Evolutionary conservation across 1,139 yeast genomes (phyloP).

Genomic region (Eremothecium cymbalariae): DNA sequence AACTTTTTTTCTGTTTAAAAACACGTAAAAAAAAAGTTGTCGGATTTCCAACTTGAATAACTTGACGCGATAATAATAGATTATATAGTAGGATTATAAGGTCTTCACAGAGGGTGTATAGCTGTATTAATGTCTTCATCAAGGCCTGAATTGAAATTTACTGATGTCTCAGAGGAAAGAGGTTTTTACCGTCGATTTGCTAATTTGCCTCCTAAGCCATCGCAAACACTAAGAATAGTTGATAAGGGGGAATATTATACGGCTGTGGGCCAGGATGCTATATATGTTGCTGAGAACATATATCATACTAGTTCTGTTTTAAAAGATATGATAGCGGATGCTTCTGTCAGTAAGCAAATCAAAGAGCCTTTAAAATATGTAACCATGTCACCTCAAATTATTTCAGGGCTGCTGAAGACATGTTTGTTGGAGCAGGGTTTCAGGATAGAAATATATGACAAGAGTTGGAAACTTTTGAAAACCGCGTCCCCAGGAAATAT

Average conservation of each 20-base stretch:
- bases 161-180: slow-evolving; percentile 41
- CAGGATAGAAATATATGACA: slow-evolving; percentile 69
- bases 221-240: slow-evolving; percentile 52
- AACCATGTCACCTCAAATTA: slow-evolving; percentile 69
- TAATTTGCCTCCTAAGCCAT: slow-evolving; percentile 43
- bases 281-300: slow-evolving; percentile 69
- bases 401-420: slow-evolving; percentile 54
- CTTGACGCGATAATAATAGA: no score
- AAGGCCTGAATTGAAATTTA: slow-evolving; percentile 66
- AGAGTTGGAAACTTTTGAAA: slow-evolving; percentile 47
- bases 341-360: slow-evolving; percentile 26
- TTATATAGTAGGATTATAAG: no score
- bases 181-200: slow-evolving; percentile 55
- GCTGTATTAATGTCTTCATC: slow-evolving; percentile 56
- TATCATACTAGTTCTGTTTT: slow-evolving; percentile 77
- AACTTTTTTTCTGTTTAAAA: no score
- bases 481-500: slow-evolving; percentile 89
- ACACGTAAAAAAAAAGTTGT: no score
- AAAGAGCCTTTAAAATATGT: slow-evolving; percentile 52
- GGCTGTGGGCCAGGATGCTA: slow-evolving; percentile 68
- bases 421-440: slow-evolving; percentile 63
- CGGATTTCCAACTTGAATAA: no score
- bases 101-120: no score
- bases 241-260: slow-evolving; percentile 76
- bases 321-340: slow-evolving; percentile 42